A percentile compares a stretch with the other conserved stretches of the same genome.
Conservation (phyloP, 129 eudicot genomes). For the Centrapalus pauciflorus region DNA sequence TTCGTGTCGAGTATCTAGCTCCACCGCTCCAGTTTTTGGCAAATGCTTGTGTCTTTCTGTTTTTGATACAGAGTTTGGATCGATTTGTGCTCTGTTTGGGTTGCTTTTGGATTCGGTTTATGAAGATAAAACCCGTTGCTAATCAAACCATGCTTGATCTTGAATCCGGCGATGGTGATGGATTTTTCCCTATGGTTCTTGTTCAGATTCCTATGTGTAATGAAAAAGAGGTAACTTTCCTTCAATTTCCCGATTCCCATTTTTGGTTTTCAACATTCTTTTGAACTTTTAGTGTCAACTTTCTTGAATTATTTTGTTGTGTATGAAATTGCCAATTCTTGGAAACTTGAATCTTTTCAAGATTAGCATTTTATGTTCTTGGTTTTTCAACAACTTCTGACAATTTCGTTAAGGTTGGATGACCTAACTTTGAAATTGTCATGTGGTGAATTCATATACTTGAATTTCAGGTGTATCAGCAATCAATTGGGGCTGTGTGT, state of each 20-base stretch:
- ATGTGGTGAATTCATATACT: background rate
- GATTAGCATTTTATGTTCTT: too few species aligned
- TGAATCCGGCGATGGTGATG: conserved; percentile 20
- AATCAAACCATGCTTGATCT: conserved; percentile 8
- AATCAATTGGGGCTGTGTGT: conserved; percentile 50
- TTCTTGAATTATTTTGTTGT: too few species aligned
- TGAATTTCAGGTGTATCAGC: conserved; percentile 43
- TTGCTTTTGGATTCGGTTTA: conserved; percentile 10
- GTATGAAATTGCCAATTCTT: too few species aligned
- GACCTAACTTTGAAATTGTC: background rate
- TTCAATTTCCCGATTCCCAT: background rate
- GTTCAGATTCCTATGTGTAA: conserved; percentile 82
- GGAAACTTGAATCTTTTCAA: too few species aligned
- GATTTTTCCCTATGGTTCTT: conserved; percentile 32
- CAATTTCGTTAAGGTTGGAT: background rate
- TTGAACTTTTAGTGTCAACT: too few species aligned
- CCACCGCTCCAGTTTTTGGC: conserved; percentile 20
- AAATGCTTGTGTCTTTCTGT: conserved; percentile 12
- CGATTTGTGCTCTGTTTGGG: conserved; percentile 25
- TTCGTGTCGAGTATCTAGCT: conserved; percentile 21
- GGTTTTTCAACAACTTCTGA: too few species aligned
- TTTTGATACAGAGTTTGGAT: conserved; percentile 21
- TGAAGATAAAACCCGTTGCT: conserved; percentile 19
- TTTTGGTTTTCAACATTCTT: too few species aligned
- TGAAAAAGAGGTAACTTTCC: conserved; percentile 19